Evolutionary conservation across 2,329 filamentous ascomycete genomes (phyloP).

Genomic region (Calonectria leucothoes): DNA sequence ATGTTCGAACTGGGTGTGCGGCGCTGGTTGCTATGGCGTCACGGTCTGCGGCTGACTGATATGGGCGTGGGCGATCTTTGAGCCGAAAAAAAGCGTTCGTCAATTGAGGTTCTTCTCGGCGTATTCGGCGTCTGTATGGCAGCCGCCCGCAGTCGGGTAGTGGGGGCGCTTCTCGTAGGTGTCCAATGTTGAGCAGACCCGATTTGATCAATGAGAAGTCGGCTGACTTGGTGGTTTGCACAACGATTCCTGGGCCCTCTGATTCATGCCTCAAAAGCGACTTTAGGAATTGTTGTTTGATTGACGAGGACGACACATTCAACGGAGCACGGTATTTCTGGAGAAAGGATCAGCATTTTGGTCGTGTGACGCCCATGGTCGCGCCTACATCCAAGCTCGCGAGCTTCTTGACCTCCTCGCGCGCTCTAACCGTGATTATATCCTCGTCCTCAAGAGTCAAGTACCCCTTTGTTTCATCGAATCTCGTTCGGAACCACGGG

Average conservation of each 20-base stretch:
- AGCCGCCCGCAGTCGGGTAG: conserved; percentile 9
- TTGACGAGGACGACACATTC: background rate
- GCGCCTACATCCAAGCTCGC: conserved; percentile 34
- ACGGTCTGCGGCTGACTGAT: conserved; percentile 41
- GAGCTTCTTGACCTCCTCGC: conserved; percentile 35
- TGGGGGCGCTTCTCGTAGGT: background rate
- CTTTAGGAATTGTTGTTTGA: background rate
- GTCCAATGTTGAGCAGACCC: background rate
- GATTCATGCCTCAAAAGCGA: background rate
- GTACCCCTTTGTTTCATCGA: conserved; percentile 36
- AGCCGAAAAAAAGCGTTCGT: conserved; percentile 30
- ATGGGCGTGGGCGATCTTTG: conserved; percentile 40
- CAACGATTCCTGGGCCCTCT: background rate
- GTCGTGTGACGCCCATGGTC: background rate
- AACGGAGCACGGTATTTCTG: conserved; percentile 14
- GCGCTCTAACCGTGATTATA: conserved; percentile 29
- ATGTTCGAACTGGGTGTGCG: conserved; percentile 9
- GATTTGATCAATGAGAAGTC: background rate
- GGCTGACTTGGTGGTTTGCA: background rate
- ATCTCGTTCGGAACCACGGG: conserved; percentile 36
- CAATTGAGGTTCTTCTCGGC: conserved; percentile 24
- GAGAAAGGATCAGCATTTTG: conserved; percentile 1
- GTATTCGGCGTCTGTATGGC: conserved; percentile 22
- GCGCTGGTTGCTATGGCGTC: conserved; percentile 42
- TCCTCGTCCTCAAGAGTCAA: conserved; percentile 30